These are phyloP conservation scores for Tephrocybe rancida DNA, from an alignment of 768 basidiomycete genomes.

Conservation along the genomic window DNA sequence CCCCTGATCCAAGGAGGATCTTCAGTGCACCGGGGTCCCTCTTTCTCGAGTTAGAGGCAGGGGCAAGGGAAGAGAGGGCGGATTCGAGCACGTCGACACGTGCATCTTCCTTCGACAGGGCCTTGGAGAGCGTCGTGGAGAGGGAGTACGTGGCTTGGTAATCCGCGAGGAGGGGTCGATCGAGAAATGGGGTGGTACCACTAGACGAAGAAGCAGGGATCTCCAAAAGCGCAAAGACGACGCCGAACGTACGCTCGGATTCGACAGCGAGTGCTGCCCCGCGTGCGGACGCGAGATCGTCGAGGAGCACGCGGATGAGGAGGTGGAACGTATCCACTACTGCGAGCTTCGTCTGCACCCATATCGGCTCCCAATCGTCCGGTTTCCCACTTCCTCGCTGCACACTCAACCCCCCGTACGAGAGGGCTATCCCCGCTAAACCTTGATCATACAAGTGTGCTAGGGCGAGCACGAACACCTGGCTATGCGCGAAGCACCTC, in stretches of 20 bases:
- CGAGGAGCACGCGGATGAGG: constrained; percentile 50
- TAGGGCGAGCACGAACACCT: constrained; percentile 34
- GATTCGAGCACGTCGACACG: constrained; percentile 60
- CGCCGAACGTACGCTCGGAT: constrained; percentile 56
- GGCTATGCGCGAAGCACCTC: constrained; percentile 54
- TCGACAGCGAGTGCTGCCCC: constrained; percentile 46
- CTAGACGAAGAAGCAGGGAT: constrained; percentile 37
- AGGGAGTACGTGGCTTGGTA: constrained; percentile 73
- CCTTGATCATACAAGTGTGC: constrained; percentile 57
- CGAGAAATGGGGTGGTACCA: constrained; percentile 56
- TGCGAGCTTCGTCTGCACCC: constrained; percentile 74
- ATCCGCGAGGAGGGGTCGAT: constrained; percentile 67
- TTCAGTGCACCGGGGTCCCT: constrained; percentile 60
- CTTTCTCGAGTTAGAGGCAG: neutral
- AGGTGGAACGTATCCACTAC: constrained; percentile 72
- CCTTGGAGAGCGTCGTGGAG: constrained; percentile 46
- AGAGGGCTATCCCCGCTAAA: constrained; percentile 52
- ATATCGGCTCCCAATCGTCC: constrained; percentile 72
- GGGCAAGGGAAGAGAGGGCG: constrained; percentile 32
- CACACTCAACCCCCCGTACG: constrained; percentile 59
- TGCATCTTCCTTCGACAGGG: constrained; percentile 56
- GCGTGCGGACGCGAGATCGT: constrained; percentile 45
- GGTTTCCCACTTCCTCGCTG: constrained; percentile 31
- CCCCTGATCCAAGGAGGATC: constrained; percentile 63
- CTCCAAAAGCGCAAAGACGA: constrained; percentile 61